phyloP scores from a whole-genome alignment of 2,329 filamentous ascomycete genomes.

The Macroventuria anomochaeta region DNA sequence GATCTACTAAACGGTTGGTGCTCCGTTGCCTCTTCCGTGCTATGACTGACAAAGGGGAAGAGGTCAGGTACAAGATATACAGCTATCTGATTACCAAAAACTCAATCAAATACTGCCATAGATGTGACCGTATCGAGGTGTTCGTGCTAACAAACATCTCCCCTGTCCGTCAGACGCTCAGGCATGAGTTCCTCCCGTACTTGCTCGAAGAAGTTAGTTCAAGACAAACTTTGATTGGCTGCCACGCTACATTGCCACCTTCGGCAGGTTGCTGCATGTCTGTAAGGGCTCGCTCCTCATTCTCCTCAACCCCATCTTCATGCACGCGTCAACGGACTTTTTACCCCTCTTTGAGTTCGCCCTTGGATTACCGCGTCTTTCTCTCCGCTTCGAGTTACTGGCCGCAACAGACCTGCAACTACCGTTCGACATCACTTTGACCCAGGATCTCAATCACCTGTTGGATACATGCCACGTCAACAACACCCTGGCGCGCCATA shows the following conservation, averaged over 20 bases:
- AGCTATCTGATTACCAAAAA: background rate
- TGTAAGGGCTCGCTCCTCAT: too few species aligned
- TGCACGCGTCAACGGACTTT: too few species aligned
- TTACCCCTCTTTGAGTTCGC: too few species aligned
- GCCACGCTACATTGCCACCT: too few species aligned
- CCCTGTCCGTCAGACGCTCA: too few species aligned
- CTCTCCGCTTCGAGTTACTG: background rate
- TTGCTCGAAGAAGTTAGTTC: too few species aligned
- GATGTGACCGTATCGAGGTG: background rate
- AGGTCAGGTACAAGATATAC: background rate
- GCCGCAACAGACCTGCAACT: background rate
- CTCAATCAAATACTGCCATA: background rate
- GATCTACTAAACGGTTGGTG: background rate
- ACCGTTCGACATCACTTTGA: background rate
- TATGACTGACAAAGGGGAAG: background rate
- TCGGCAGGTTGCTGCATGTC: too few species aligned
- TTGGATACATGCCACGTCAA: background rate
- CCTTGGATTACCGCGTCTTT: too few species aligned
- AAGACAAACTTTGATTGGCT: too few species aligned
- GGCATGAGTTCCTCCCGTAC: too few species aligned
- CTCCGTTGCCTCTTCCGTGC: background rate
- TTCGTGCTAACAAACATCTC: background rate
- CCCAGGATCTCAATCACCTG: background rate
- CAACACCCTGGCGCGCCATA: background rate
- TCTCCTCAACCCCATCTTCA: too few species aligned